Evolutionary conservation across 148 eudicot species (phyloP).

Genomic region (Talinum fruticosum): DNA sequence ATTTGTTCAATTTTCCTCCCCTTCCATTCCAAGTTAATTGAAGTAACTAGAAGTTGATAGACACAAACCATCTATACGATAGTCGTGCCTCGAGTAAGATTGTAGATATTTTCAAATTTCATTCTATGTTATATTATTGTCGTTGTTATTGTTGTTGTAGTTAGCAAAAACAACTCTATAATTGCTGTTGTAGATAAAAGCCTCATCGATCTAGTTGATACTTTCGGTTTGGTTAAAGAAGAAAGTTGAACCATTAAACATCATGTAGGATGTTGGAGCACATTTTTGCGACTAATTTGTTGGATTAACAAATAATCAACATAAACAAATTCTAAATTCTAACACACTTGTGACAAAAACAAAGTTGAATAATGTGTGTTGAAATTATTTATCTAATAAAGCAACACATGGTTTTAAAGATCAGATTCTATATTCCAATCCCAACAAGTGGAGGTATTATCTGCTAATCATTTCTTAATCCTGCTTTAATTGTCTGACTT

Average conservation of each 20-base stretch:
- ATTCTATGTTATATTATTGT: no score
- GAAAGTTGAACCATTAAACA: not conserved
- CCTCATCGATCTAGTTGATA: not conserved
- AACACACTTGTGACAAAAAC: not conserved
- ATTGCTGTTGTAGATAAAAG: not conserved
- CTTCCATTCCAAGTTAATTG: no score
- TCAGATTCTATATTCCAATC: conserved; percentile 8
- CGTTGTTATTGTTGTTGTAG: not conserved
- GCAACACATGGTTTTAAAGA: conserved; percentile 14
- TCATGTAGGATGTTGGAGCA: not conserved
- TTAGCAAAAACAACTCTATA: no score
- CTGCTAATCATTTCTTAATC: conserved; percentile 26
- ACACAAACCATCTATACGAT: no score
- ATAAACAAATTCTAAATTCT: not conserved
- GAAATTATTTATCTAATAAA: conserved; percentile 7
- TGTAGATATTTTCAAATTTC: no score
- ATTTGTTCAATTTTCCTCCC: no score
- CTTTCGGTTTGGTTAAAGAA: not conserved
- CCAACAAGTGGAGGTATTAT: conserved; percentile 22
- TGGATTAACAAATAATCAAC: not conserved
- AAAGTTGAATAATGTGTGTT: not conserved
- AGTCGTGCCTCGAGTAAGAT: no score
- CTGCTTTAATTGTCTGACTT: not conserved
- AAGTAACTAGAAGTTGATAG: no score
- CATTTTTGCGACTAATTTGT: conserved; percentile 1